Percentiles rank a stretch among this genome's conserved stretches.
Conservation (phyloP, 352 stramenopile genomes). For the Peronospora belbahrii region DNA sequence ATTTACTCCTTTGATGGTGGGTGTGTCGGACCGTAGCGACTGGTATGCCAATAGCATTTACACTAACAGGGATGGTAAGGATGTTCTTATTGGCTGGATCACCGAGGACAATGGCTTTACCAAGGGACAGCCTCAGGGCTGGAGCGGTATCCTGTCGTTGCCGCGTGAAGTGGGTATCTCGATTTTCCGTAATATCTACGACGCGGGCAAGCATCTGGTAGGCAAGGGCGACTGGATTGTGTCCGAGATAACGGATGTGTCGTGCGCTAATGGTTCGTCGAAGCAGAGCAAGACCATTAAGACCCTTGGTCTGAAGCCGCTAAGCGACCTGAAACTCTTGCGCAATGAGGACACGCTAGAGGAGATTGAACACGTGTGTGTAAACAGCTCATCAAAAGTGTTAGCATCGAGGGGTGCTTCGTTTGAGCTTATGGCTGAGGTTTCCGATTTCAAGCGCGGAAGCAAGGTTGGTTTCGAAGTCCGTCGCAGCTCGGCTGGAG, state of each 20-base stretch:
- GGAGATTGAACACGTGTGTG: slow-evolving; percentile 16
- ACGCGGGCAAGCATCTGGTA: slow-evolving; percentile 37
- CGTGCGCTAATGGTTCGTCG: slow-evolving; percentile 15
- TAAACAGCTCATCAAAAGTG: slow-evolving; percentile 26
- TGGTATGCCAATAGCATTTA: slow-evolving; percentile 70
- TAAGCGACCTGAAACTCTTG: slow-evolving; percentile 39
- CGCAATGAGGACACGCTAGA: slow-evolving; percentile 35
- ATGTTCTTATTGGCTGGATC: slow-evolving; percentile 60
- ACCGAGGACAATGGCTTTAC: slow-evolving; percentile 45
- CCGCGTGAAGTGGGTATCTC: slow-evolving; percentile 43
- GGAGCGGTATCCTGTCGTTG: slow-evolving; percentile 57
- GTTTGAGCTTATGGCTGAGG: slow-evolving; percentile 47
- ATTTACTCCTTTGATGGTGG: slow-evolving; percentile 51
- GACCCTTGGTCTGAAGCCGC: slow-evolving; percentile 42
- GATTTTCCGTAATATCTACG: slow-evolving; percentile 45
- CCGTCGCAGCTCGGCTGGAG: slow-evolving; percentile 31
- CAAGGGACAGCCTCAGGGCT: slow-evolving; percentile 46
- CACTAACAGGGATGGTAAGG: slow-evolving; percentile 48
- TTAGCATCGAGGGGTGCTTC: slow-evolving; percentile 39
- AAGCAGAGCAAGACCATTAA: slow-evolving; percentile 57
- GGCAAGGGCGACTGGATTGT: slow-evolving; percentile 56
- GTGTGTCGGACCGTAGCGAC: slow-evolving; percentile 49
- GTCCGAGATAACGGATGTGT: slow-evolving; percentile 26
- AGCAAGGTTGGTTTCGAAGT: slow-evolving; percentile 52
- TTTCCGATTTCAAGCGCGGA: slow-evolving; percentile 35